A percentile compares a stretch with the other conserved stretches of the same genome.
Evolutionary conservation across 441 rosid genomes (phyloP).

Genomic region (Adansonia madagascariensis): DNA sequence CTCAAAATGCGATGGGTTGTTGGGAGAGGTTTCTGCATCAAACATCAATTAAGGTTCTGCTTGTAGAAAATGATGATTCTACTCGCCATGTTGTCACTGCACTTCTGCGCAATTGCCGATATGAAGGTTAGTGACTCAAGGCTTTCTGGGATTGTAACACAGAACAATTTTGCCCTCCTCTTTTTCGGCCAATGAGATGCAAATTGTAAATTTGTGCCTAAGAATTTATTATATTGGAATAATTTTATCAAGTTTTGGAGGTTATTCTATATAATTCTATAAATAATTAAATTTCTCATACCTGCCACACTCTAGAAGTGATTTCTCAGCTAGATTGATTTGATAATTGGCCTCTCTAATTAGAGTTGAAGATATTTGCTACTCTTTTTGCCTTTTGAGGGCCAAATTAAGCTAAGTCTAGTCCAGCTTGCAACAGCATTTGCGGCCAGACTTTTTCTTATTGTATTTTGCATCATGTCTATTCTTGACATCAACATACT

Average conservation of each 20-base stretch:
- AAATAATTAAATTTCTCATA: slow-evolving; percentile 6
- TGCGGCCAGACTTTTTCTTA: background rate
- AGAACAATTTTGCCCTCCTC: slow-evolving; percentile 1
- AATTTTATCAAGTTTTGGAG: background rate
- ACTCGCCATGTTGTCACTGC: slow-evolving; percentile 75
- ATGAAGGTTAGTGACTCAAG: slow-evolving; percentile 53
- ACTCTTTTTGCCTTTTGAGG: background rate
- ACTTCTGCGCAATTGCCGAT: slow-evolving; percentile 70
- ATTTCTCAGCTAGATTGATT: slow-evolving; percentile 2
- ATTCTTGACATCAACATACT: background rate
- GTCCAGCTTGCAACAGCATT: background rate
- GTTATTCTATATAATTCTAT: background rate
- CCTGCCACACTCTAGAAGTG: background rate
- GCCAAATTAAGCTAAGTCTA: slow-evolving; percentile 1
- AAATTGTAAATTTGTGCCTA: slow-evolving; percentile 1
- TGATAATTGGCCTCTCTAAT: background rate
- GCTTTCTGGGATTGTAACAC: background rate
- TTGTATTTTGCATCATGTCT: background rate
- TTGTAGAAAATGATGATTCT: slow-evolving; percentile 70
- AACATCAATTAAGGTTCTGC: slow-evolving; percentile 64
- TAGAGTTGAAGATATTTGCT: background rate
- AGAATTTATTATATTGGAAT: background rate
- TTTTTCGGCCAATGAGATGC: background rate
- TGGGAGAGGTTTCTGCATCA: slow-evolving; percentile 76
- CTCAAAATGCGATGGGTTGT: slow-evolving; percentile 45